These are phyloP conservation scores for Trametes polyzona DNA, from an alignment of 1,284 basidiomycete genomes.

Conservation along the genomic window DNA sequence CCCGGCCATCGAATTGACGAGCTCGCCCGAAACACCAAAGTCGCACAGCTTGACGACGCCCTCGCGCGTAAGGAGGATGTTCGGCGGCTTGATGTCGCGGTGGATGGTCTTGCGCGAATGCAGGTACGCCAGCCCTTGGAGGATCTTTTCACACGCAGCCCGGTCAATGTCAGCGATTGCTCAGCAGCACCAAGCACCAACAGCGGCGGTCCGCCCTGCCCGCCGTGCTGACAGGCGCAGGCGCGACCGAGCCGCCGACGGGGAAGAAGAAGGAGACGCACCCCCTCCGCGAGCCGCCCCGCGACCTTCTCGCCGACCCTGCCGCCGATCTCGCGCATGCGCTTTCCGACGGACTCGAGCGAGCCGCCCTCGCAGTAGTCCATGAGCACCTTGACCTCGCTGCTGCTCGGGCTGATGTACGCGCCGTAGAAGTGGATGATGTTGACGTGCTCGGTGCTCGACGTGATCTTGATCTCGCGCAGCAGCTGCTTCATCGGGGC, in stretches of 20 bases:
- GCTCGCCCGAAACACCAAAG: slow-evolving; percentile 96
- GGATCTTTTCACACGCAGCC: slow-evolving; percentile 52
- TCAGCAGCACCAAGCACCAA: slow-evolving; percentile 20
- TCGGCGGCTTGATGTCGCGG: slow-evolving; percentile 97
- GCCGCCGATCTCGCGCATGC: slow-evolving; percentile 81
- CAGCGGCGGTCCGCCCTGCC: slow-evolving; percentile 9
- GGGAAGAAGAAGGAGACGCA: slow-evolving; percentile 36
- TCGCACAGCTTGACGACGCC: slow-evolving; percentile 94
- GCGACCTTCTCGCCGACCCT: slow-evolving; percentile 92
- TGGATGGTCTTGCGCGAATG: slow-evolving; percentile 94
- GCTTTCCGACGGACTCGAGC: slow-evolving; percentile 86
- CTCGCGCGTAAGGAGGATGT: slow-evolving; percentile 85
- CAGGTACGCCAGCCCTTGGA: slow-evolving; percentile 92
- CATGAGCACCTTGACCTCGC: slow-evolving; percentile 96
- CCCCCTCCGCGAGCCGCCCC: slow-evolving; percentile 90
- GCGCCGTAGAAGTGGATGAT: slow-evolving; percentile 95
- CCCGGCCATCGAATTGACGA: slow-evolving; percentile 88
- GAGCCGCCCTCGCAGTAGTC: slow-evolving; percentile 90
- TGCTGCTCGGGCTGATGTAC: slow-evolving; percentile 91
- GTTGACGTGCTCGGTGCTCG: slow-evolving; percentile 83
- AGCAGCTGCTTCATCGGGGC: slow-evolving; percentile 93
- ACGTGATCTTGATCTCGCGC: slow-evolving; percentile 91
- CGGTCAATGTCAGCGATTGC: slow-evolving; percentile 15
- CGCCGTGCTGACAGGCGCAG: not conserved
- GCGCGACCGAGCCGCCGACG: slow-evolving; percentile 31